These are phyloP conservation scores for Arthonia radiata DNA, from an alignment of 495 filamentous ascomycete species.

Conservation along the genomic window DNA sequence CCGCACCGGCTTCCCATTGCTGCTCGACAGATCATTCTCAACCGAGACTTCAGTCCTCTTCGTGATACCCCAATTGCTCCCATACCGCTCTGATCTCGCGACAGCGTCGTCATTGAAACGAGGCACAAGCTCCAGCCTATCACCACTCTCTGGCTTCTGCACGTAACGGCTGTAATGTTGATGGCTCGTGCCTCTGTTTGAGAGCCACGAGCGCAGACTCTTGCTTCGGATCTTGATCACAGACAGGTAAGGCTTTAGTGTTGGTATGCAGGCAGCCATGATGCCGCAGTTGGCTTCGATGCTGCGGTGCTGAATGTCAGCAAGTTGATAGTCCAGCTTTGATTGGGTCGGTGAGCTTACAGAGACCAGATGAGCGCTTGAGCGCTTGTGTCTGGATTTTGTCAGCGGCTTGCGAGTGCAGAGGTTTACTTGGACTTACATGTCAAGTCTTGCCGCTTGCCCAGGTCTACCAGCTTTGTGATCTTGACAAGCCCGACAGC, in stretches of 20 bases:
- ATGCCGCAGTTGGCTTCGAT: slow-evolving; percentile 23
- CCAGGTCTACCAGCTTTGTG: slow-evolving; percentile 15
- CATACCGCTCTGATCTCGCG: too few relatives aligned
- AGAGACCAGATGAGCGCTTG: slow-evolving; percentile 21
- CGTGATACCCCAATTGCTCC: too few relatives aligned
- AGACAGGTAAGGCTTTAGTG: slow-evolving; percentile 22
- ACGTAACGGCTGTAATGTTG: too few relatives aligned
- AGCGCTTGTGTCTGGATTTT: slow-evolving; percentile 10
- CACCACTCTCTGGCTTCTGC: too few relatives aligned
- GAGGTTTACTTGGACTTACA: slow-evolving; percentile 9
- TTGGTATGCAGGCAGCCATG: slow-evolving; percentile 24
- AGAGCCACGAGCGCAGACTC: too few relatives aligned
- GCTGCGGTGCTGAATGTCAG: slow-evolving; percentile 5
- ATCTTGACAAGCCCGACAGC: slow-evolving; percentile 18
- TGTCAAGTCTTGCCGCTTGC: slow-evolving; percentile 14
- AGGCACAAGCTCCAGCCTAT: too few relatives aligned
- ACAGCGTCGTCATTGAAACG: too few relatives aligned
- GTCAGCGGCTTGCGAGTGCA: not conserved
- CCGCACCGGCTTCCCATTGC: too few relatives aligned
- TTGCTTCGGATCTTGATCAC: too few relatives aligned
- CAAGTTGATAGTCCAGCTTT: not conserved
- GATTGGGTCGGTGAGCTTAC: slow-evolving; percentile 13
- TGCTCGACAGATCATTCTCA: too few relatives aligned
- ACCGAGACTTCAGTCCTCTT: too few relatives aligned
- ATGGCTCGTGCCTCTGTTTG: too few relatives aligned